These are phyloP conservation scores for Saturnispora bothae DNA, from an alignment of 805 yeast species.

Conservation along the genomic window DNA sequence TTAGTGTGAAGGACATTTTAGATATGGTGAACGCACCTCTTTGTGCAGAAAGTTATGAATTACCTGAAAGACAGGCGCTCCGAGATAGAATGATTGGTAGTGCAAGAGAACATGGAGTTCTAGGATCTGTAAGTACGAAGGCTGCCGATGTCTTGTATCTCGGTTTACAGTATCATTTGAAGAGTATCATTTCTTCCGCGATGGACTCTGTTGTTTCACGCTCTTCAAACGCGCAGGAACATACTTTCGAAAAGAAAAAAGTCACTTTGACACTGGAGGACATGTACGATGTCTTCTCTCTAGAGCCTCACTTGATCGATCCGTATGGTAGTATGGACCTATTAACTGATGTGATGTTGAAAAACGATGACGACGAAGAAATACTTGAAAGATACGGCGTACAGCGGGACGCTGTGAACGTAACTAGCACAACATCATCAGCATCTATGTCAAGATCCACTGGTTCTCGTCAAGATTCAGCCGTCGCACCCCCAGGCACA, in stretches of 20 bases:
- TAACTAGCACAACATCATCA: no score
- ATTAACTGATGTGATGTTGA: conserved; percentile 37
- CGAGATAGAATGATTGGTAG: conserved; percentile 66
- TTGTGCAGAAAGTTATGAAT: conserved; percentile 63
- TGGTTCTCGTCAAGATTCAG: no score
- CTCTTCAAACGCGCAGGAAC: conserved; percentile 12
- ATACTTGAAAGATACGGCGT: not conserved
- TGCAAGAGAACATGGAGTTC: conserved; percentile 80
- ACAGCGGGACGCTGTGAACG: no score
- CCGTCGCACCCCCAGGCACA: conserved; percentile 3
- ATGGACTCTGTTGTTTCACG: conserved; percentile 56
- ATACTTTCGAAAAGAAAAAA: conserved; percentile 12
- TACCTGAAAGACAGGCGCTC: conserved; percentile 71
- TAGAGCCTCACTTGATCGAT: conserved; percentile 59
- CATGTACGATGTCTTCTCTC: conserved; percentile 49
- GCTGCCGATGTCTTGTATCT: conserved; percentile 66
- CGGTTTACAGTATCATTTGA: conserved; percentile 78
- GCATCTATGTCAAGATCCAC: no score
- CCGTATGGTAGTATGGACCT: conserved; percentile 52
- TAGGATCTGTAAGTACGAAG: conserved; percentile 69
- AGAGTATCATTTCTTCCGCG: conserved; percentile 60
- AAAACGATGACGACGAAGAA: conserved; percentile 44
- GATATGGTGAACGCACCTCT: conserved; percentile 78
- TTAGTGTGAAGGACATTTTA: conserved; percentile 88
- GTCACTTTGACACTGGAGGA: conserved; percentile 55